Conservation (phyloP, 176 grass and related monocot species). For the Aegilops umbellulata region DNA sequence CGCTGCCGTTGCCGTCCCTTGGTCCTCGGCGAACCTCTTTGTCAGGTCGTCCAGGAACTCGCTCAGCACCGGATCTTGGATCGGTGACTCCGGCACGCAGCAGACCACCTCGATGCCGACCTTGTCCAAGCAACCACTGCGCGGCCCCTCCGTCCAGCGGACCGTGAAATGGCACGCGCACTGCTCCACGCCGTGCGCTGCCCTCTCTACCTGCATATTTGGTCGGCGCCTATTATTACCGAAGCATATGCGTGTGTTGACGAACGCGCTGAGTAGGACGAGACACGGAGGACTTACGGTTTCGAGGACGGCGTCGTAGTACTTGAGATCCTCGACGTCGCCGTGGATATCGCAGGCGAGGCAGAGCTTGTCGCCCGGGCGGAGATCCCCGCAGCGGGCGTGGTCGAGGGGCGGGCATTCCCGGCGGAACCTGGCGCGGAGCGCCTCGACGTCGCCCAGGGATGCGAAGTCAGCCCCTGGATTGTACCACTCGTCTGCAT, state of each 20-base stretch:
- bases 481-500: conserved; percentile 35
- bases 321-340: neutral
- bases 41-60: conserved; percentile 34
- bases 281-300: conserved; percentile 10
- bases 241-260: neutral
- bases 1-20: too few species aligned
- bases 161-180: conserved; percentile 35
- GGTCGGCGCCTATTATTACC: neutral
- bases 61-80: conserved; percentile 27
- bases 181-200: conserved; percentile 24
- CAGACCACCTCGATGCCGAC: conserved; percentile 17
- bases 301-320: conserved; percentile 38
- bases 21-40: neutral
- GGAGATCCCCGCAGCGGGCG: conserved; percentile 34
- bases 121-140: neutral
- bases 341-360: conserved; percentile 21
- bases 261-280: neutral
- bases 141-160: conserved; percentile 28
- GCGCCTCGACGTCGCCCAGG: neutral
- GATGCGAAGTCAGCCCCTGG: neutral
- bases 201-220: neutral
- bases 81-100: conserved; percentile 20
- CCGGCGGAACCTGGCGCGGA: conserved; percentile 38
- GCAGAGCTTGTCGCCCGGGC: conserved; percentile 31
- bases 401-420: neutral